Percentiles rank a stretch among this genome's conserved stretches.
These are phyloP conservation scores for Epichloe aotearoae DNA, from an alignment of 2,329 filamentous ascomycete genomes.

Conservation along the genomic window DNA sequence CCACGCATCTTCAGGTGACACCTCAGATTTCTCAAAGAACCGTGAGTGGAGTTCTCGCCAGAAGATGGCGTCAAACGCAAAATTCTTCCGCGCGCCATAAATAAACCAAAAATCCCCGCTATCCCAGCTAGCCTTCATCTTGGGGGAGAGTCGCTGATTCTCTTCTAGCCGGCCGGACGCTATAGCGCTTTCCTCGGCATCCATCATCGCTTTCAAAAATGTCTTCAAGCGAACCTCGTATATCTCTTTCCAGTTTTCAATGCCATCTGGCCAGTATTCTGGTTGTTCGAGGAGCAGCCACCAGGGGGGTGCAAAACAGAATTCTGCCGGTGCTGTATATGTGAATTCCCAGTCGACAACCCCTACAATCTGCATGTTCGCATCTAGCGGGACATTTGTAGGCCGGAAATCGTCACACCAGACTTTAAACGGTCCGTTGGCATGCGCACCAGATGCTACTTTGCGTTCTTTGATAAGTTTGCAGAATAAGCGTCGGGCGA, in stretches of 20 bases:
- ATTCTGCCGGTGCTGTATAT: conserved; percentile 22
- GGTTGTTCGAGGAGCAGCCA: conserved; percentile 23
- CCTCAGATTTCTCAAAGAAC: conserved; percentile 15
- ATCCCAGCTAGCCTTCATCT: conserved; percentile 25
- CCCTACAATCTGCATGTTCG: conserved; percentile 14
- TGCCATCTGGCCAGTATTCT: conserved; percentile 19
- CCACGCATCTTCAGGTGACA: too few species aligned
- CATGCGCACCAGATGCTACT: conserved; percentile 10
- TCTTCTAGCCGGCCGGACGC: conserved; percentile 1
- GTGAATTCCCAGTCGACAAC: conserved; percentile 13
- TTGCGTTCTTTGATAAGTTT: conserved; percentile 15
- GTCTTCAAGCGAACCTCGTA: conserved; percentile 21
- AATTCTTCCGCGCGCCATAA: conserved; percentile 23
- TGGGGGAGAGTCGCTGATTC: conserved; percentile 13
- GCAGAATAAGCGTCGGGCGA: conserved; percentile 12
- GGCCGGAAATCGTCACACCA: conserved; percentile 21
- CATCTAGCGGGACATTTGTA: conserved; percentile 19
- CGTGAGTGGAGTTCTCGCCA: conserved; percentile 24
- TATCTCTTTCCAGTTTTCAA: conserved; percentile 16
- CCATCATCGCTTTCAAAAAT: conserved; percentile 20
- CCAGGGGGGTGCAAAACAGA: conserved; percentile 23
- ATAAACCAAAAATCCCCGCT: conserved; percentile 18
- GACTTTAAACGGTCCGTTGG: conserved; percentile 10
- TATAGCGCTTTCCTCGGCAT: conserved; percentile 14
- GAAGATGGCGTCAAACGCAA: conserved; percentile 24